A percentile compares a stretch with the other conserved stretches of the same genome.
These are phyloP conservation scores for Pyrenophora seminiperda DNA, from an alignment of 2,329 filamentous ascomycete genomes.

Conservation along the genomic window DNA sequence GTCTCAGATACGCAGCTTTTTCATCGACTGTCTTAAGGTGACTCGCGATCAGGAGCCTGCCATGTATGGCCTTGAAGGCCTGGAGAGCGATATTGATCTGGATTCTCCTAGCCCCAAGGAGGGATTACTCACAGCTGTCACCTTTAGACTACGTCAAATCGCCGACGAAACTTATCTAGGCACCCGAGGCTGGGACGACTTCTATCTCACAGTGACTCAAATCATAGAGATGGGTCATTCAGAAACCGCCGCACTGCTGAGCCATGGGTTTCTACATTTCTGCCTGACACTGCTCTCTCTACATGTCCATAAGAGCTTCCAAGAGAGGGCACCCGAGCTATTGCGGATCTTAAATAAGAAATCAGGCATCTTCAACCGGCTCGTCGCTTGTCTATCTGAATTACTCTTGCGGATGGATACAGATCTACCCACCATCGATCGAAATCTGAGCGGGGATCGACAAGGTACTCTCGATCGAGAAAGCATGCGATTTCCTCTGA, in stretches of 20 bases:
- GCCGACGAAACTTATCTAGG: constrained; percentile 29
- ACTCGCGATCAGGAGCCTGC: constrained; percentile 42
- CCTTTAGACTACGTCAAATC: constrained; percentile 25
- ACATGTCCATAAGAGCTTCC: constrained; percentile 27
- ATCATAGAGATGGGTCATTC: constrained; percentile 35
- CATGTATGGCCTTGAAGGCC: constrained; percentile 32
- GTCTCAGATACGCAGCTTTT: constrained; percentile 32
- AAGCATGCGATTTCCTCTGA: constrained; percentile 35
- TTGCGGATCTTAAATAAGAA: constrained; percentile 41
- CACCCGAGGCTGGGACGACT: constrained; percentile 45
- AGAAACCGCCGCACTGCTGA: constrained; percentile 37
- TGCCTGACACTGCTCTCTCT: constrained; percentile 39
- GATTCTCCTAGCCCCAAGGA: constrained; percentile 17
- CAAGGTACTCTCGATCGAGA: constrained; percentile 28
- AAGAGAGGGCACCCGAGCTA: constrained; percentile 26
- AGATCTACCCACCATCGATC: constrained; percentile 14
- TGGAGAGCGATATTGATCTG: constrained; percentile 38
- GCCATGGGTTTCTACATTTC: constrained; percentile 34
- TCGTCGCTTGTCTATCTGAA: constrained; percentile 38
- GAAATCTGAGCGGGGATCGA: constrained; percentile 21
- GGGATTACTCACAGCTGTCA: constrained; percentile 27
- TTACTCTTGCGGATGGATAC: constrained; percentile 39
- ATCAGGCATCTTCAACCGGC: constrained; percentile 36
- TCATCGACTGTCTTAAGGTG: constrained; percentile 39
- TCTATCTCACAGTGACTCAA: constrained; percentile 40